A percentile compares a stretch with the other conserved stretches of the same genome.
Evolutionary conservation across 768 basidiomycete species (phyloP).

Genomic region (Epithele typhae): DNA sequence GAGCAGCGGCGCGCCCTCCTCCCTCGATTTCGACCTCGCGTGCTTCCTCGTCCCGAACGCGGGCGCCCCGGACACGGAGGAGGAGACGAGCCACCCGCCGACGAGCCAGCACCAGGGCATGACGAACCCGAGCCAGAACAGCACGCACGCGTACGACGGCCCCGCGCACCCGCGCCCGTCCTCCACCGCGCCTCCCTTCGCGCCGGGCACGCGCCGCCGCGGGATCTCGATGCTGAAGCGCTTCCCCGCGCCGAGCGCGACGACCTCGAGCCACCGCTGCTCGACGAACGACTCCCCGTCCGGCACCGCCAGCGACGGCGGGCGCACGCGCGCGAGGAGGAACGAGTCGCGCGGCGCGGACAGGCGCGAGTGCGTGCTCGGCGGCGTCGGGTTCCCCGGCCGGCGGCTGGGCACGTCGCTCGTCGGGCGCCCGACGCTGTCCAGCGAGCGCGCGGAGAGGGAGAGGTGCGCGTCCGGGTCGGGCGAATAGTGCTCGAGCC

Average conservation of each 20-base stretch:
- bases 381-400: not conserved
- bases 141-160: conserved; percentile 31
- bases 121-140: conserved; percentile 76
- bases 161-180: not conserved
- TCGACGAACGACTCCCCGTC: conserved; percentile 23
- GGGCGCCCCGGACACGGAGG: conserved; percentile 33
- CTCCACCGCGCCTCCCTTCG: not conserved
- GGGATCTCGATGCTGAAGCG: too few relatives aligned
- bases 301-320: conserved; percentile 8
- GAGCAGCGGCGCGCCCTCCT: conserved; percentile 16
- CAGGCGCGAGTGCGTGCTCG: conserved; percentile 4
- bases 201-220: too few relatives aligned
- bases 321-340: conserved; percentile 12
- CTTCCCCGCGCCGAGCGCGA: conserved; percentile 20
- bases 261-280: conserved; percentile 25
- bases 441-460: too few relatives aligned
- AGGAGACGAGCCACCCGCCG: conserved; percentile 70
- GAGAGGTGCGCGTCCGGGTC: too few relatives aligned
- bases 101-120: conserved; percentile 74
- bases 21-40: too few relatives aligned
- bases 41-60: conserved; percentile 35
- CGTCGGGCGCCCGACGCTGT: too few relatives aligned
- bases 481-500: too few relatives aligned
- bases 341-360: too few relatives aligned
- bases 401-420: not conserved